Evolutionary conservation across 805 yeast genomes (phyloP).

Genomic region (Naumovozyma castellii): DNA sequence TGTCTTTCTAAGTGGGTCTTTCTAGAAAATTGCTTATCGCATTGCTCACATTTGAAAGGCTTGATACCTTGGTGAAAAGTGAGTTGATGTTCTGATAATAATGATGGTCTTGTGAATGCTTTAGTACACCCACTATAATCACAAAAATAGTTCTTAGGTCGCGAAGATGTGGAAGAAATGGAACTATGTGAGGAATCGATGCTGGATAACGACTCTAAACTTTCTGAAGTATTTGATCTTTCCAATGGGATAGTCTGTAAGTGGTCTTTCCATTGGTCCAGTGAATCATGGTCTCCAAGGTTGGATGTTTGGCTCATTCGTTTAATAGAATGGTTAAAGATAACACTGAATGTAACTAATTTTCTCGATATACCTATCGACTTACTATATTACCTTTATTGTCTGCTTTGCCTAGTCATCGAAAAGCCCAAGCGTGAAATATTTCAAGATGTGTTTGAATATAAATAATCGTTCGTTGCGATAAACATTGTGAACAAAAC

Average conservation of each 20-base stretch:
- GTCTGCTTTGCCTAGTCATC: too few relatives aligned
- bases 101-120: constrained; percentile 70
- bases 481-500: too few relatives aligned
- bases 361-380: too few relatives aligned
- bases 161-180: constrained; percentile 5
- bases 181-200: background rate
- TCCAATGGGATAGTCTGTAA: background rate
- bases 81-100: constrained; percentile 72
- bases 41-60: constrained; percentile 61
- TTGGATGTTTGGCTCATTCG: background rate
- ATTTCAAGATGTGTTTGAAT: too few relatives aligned
- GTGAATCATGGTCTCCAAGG: background rate
- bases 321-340: too few relatives aligned
- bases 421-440: too few relatives aligned
- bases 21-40: constrained; percentile 59
- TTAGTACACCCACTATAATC: constrained; percentile 59
- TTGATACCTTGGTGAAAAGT: constrained; percentile 63
- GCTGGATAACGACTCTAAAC: constrained; percentile 6
- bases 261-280: background rate
- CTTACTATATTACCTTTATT: too few relatives aligned
- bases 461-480: too few relatives aligned
- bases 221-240: constrained; percentile 1
- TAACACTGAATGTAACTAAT: too few relatives aligned
- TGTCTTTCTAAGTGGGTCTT: constrained; percentile 79
- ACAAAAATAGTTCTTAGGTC: constrained; percentile 59